phyloP scores from a whole-genome alignment of 345 rosid species.

The Ceriops decandra region DNA sequence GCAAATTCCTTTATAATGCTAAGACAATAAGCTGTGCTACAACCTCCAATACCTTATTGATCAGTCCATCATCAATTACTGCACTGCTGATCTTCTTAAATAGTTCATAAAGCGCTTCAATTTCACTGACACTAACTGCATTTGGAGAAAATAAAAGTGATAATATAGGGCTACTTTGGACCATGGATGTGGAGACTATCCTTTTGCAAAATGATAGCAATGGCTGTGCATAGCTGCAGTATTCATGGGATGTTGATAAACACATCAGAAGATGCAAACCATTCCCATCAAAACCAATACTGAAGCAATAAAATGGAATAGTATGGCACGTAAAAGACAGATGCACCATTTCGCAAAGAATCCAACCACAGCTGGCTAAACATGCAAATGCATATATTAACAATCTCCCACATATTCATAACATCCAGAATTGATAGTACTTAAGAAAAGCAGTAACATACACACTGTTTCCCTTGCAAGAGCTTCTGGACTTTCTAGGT shows the following conservation, averaged over 20 bases:
- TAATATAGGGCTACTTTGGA: neutral
- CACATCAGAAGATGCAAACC: too few species aligned
- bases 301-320: too few species aligned
- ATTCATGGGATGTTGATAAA: too few species aligned
- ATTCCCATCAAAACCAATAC: too few species aligned
- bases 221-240: too few species aligned
- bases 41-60: constrained; percentile 17
- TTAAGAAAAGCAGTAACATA: constrained; percentile 16
- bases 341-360: too few species aligned
- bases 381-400: too few species aligned
- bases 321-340: too few species aligned
- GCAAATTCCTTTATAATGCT: neutral
- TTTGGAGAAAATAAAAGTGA: constrained; percentile 4
- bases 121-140: constrained; percentile 32
- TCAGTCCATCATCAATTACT: constrained; percentile 28
- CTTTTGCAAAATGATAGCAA: neutral
- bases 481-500: constrained; percentile 22
- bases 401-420: neutral
- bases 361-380: too few species aligned
- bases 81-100: constrained; percentile 32
- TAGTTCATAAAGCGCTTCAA: constrained; percentile 26
- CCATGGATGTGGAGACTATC: neutral
- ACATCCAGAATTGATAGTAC: constrained; percentile 16
- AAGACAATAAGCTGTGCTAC: neutral
- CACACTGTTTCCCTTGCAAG: constrained; percentile 23